Evolutionary conservation across 2,329 filamentous ascomycete genomes (phyloP), one percentile per base, ranked within the genome.

Genomic region (Colletotrichum sp.): DNA sequence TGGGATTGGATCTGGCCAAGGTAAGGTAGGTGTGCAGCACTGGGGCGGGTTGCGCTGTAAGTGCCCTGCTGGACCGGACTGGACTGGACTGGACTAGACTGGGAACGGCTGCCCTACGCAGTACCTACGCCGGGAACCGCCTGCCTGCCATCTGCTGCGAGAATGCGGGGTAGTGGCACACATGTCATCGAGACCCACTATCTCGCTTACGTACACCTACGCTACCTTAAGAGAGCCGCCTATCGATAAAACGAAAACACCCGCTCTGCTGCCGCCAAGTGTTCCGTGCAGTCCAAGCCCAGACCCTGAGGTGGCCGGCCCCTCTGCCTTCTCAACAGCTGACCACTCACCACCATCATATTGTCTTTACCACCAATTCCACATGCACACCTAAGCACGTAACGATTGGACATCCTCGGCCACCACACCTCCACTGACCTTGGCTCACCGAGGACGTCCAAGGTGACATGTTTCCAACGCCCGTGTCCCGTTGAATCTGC

Each of bases 91-190:
- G 63, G 26, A 30, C 55, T 21, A n/a, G 44, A 68, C 70, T 49
- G 52, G 70, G 63, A 72, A 65, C 24, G 71, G 71, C 28, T 44
- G 39, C 8, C 15, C 16, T 30, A 30, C 28, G 28, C 28, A 30
- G 28, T 44, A 30, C 28, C 28, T 30, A 18, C 3, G 39, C 57
- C 34, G 36, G 32, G 52, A 55, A 69, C 71, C 32, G 57, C 24
- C 55, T 69, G 16, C 63, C 28, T 63, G 63, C 63, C 70, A 72
- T 39, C 71, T 64, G 32, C 44, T 65, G 59, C 63, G 18, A 32
- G 63, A 68, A 75, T 75, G 69, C 72, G 72, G 72, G 72, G 72
- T 75, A 68, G 39, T 7, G 21, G 5, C 10, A 52, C 59, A 52
- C 39, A n/a, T 21, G 13, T 18, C 57, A 44, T 32, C 15, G 1